These are phyloP conservation scores for Pleurotus giganteus DNA, from an alignment of 768 basidiomycete genomes.

Conservation along the genomic window DNA sequence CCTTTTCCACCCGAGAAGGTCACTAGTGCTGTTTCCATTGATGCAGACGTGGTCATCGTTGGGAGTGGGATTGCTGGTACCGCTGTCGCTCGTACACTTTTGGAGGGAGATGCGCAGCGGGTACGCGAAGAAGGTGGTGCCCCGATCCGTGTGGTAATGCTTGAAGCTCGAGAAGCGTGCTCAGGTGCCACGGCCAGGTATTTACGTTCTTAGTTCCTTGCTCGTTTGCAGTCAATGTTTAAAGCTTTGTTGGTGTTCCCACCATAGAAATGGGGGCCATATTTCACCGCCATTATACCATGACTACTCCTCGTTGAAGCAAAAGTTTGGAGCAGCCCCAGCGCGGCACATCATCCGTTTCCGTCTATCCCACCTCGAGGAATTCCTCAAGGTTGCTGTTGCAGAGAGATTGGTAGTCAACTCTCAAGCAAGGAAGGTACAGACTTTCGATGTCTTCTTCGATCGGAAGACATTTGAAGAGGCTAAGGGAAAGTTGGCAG, in stretches of 20 bases:
- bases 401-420: constrained; percentile 50
- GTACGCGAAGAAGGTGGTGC: constrained; percentile 15
- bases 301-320: constrained; percentile 50
- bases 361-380: constrained; percentile 54
- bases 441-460: constrained; percentile 57
- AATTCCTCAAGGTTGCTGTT: constrained; percentile 45
- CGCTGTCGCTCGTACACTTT: constrained; percentile 51
- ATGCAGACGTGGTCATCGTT: constrained; percentile 70
- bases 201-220: constrained; percentile 14
- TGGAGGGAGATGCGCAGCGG: constrained; percentile 24
- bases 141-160: constrained; percentile 55
- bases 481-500: constrained; percentile 38
- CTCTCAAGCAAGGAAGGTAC: constrained; percentile 57
- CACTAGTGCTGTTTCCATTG: constrained; percentile 25
- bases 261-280: constrained; percentile 66
- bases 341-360: constrained; percentile 60
- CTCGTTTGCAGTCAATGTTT: not conserved
- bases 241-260: too few species aligned
- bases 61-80: constrained; percentile 78
- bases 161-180: constrained; percentile 79
- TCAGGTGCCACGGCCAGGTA: constrained; percentile 75
- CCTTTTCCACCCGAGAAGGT: constrained; percentile 1
- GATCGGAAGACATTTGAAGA: constrained; percentile 36
- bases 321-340: constrained; percentile 38
- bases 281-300: constrained; percentile 58